Conservation (phyloP, 73 alveolate species). For the Breviolum minutum region DNA sequence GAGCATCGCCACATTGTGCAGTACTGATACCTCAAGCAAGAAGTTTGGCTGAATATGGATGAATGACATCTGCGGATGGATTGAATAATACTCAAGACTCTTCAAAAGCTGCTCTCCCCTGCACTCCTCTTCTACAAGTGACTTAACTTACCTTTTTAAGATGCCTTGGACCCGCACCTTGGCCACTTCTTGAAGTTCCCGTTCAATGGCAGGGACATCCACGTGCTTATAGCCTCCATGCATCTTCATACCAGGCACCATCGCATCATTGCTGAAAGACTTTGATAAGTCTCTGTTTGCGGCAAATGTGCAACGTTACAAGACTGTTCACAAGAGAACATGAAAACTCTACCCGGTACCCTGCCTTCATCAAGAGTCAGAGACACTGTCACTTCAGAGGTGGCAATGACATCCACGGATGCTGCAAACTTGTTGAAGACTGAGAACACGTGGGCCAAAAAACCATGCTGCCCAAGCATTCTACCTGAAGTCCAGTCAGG, state of each 20-base stretch:
- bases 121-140: neutral
- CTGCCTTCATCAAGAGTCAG: slow-evolving; percentile 92
- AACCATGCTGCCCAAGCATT: slow-evolving; percentile 95
- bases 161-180: slow-evolving; percentile 2
- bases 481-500: slow-evolving; percentile 21
- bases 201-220: slow-evolving; percentile 34
- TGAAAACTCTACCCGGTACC: neutral
- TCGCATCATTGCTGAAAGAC: no score
- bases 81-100: neutral
- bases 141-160: no score
- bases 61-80: no score
- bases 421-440: slow-evolving; percentile 90
- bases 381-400: slow-evolving; percentile 92
- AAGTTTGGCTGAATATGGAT: no score
- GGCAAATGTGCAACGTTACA: neutral
- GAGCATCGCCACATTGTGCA: slow-evolving; percentile 87
- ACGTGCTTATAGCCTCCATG: slow-evolving; percentile 65
- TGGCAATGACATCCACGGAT: slow-evolving; percentile 87
- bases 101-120: neutral
- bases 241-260: no score
- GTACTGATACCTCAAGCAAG: slow-evolving; percentile 54
- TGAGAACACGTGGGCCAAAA: slow-evolving; percentile 93
- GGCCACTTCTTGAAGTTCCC: slow-evolving; percentile 70
- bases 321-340: neutral
- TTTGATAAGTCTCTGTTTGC: no score